Conservation (phyloP, 225 moss, liverwort and hornwort genomes). For the Anthoceros angustus region DNA sequence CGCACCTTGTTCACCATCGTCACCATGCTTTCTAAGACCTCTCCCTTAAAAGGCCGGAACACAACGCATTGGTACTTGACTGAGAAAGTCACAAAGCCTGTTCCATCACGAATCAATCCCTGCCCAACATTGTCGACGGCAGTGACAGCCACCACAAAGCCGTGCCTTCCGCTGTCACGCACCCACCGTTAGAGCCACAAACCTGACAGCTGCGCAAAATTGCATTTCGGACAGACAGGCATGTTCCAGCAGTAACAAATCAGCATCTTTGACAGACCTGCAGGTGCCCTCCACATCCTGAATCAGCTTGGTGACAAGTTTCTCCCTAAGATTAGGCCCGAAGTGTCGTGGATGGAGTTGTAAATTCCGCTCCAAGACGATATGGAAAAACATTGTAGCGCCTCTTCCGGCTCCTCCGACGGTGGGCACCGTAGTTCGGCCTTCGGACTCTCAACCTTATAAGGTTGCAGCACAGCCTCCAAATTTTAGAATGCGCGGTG, state of each 20-base stretch:
- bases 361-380: slow-evolving; percentile 69
- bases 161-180: slow-evolving; percentile 55
- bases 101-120: slow-evolving; percentile 78
- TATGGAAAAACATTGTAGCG: slow-evolving; percentile 67
- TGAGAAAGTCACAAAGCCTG: slow-evolving; percentile 77
- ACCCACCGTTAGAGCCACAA: background rate
- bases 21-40: slow-evolving; percentile 72
- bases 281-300: slow-evolving; percentile 89
- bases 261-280: slow-evolving; percentile 24
- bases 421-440: too few relatives aligned
- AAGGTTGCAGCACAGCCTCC: too few relatives aligned
- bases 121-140: slow-evolving; percentile 82
- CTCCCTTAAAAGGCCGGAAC: slow-evolving; percentile 81
- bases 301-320: slow-evolving; percentile 78
- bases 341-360: slow-evolving; percentile 83
- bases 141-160: slow-evolving; percentile 82
- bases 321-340: slow-evolving; percentile 68
- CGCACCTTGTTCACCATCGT: slow-evolving; percentile 98
- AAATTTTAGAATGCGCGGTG: too few relatives aligned
- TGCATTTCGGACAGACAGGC: background rate
- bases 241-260: too few relatives aligned
- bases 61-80: slow-evolving; percentile 91
- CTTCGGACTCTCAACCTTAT: too few relatives aligned
- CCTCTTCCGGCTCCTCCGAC: slow-evolving; percentile 1
- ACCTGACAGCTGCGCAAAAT: background rate